Evolutionary conservation across 192 early-diverging fungal genomes (phyloP).

Genomic region (Podila verticillata): DNA sequence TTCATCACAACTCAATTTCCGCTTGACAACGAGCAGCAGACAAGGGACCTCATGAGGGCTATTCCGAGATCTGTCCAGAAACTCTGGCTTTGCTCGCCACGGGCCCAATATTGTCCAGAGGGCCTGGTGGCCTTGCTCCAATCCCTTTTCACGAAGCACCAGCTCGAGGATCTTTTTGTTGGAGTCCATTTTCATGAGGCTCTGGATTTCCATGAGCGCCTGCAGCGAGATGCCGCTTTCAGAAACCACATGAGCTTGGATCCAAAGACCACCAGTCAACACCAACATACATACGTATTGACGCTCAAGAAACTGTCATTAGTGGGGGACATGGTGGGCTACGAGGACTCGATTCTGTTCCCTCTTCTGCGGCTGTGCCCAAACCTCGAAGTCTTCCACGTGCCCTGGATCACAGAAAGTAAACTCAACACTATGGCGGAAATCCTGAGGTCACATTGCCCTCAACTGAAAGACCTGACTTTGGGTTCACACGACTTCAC

Average conservation of each 20-base stretch:
- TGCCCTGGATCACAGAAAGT: background rate
- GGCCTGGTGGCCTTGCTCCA: background rate
- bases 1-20: background rate
- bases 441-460: background rate
- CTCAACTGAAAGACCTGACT: background rate
- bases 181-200: background rate
- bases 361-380: background rate
- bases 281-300: background rate
- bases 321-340: background rate
- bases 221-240: background rate
- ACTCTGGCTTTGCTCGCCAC: background rate
- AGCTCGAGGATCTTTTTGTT: background rate
- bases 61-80: background rate
- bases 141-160: background rate
- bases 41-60: background rate
- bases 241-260: background rate
- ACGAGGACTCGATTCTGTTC: background rate
- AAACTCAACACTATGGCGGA: background rate
- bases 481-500: background rate
- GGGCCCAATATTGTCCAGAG: background rate
- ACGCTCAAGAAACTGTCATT: background rate
- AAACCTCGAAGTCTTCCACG: background rate
- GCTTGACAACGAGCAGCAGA: background rate
- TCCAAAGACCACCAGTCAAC: background rate
- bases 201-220: background rate